Evolutionary conservation across 1,284 basidiomycete species (phyloP).

Genomic region (Exsudoporus floridanus): DNA sequence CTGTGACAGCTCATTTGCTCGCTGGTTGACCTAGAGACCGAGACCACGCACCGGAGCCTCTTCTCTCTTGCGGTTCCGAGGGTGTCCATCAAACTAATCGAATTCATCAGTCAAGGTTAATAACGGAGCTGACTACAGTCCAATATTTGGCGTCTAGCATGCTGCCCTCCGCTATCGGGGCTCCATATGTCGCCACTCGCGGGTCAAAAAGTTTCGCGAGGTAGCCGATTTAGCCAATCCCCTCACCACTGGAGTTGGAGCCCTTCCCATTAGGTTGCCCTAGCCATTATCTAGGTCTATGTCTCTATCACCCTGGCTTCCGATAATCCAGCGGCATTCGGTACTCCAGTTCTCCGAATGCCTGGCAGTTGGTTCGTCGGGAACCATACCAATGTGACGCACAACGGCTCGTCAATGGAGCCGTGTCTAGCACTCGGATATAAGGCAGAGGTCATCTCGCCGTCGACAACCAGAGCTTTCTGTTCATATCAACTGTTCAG

Average conservation of each 20-base stretch:
- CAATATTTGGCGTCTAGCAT: slow-evolving; percentile 2
- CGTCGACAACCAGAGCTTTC: background rate
- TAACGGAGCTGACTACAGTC: background rate
- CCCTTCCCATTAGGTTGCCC: background rate
- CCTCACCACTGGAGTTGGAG: slow-evolving; percentile 7
- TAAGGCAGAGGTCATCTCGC: slow-evolving; percentile 5
- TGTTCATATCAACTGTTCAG: background rate
- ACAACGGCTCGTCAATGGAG: slow-evolving; percentile 1
- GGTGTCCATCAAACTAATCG: background rate
- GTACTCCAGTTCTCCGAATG: slow-evolving; percentile 2
- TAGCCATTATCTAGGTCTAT: background rate
- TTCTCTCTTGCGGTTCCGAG: background rate
- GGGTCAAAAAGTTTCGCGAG: background rate
- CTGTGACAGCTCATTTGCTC: background rate
- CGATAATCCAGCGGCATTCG: background rate
- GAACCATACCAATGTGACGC: slow-evolving; percentile 18
- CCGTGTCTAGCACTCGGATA: slow-evolving; percentile 2
- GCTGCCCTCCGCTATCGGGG: background rate
- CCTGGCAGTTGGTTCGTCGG: slow-evolving; percentile 21
- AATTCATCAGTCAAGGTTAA: background rate
- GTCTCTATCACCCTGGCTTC: background rate
- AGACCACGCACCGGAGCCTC: background rate
- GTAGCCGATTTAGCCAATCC: background rate
- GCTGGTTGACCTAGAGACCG: slow-evolving; percentile 1
- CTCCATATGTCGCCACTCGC: slow-evolving; percentile 2